Evolutionary conservation across 805 yeast genomes (phyloP), one percentile per base, ranked within the genome.

Genomic region (Zygoascus bituminiphila): DNA sequence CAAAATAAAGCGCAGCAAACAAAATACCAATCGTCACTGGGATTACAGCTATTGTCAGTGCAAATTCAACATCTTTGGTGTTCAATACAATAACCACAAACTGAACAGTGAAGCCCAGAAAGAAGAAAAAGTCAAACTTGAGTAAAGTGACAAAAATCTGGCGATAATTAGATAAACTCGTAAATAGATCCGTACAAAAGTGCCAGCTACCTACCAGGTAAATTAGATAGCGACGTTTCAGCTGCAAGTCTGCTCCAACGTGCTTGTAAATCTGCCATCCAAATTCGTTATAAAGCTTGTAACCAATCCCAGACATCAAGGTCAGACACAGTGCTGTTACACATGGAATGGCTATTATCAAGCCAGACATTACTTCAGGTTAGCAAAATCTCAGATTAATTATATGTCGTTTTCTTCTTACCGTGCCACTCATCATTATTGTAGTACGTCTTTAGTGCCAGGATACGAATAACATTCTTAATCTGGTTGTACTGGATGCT

Each of bases 101-200:
- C 55, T 75, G 79, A 24, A 74, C 63, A 1, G 77, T 72, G 59
- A 74, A 74, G 1, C 75, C 78, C 21, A 74, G 57, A 51, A 75
- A 74, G 62, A 73, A 75, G 65, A 73, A 75, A 39, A 71, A 66
- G 51, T 70, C 74, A 44, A 69, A 68, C 46, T 68, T 63, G 24
- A 70, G 56, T 33, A 71, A 56, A 14, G 68, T 56, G 40, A 66
- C 57, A 58, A 72, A 74, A 46, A 74, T 57, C 55, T 72, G 5
- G 19, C 19, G 50, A 56, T 67, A 69, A 12, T 59, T 42, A 21
- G 14, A 5, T 31, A 7, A 8, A n/a, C 39, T 7, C 39, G 19
- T 19, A 15, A 9, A 19, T 21, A 7, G 5, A 17, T 5, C 14
- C 15, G 14, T 36, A 33, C 41, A 33, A 14, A 10, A 7, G 22